Conservation (phyloP, 495 filamentous ascomycete species). For the Penicillium subrubescens region DNA sequence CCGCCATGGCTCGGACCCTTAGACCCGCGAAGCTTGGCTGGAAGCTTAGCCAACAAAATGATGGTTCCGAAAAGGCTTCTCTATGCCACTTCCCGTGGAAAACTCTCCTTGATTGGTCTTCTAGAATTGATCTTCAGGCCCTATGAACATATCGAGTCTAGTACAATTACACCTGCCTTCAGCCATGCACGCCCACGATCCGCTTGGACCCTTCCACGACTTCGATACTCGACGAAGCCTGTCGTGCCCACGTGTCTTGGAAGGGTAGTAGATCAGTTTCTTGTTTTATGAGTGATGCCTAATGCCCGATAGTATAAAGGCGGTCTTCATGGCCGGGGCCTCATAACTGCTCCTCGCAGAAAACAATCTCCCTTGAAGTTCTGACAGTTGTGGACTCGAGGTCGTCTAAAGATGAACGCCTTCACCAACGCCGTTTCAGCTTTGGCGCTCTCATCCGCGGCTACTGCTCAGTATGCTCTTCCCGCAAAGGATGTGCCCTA, state of each 20-base stretch:
- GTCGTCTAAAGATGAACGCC: background rate
- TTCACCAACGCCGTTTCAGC: background rate
- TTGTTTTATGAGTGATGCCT: background rate
- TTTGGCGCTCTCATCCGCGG: background rate
- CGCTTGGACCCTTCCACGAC: background rate
- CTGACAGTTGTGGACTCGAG: background rate
- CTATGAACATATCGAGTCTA: background rate
- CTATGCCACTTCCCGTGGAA: background rate
- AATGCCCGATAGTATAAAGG: background rate
- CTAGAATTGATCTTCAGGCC: background rate
- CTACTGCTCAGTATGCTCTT: conserved; percentile 5
- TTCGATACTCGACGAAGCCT: background rate
- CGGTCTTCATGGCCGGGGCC: background rate
- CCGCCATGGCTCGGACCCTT: background rate
- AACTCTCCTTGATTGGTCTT: background rate
- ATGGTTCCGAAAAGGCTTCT: background rate
- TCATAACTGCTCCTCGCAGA: background rate
- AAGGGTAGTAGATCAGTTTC: background rate
- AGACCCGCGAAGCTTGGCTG: background rate
- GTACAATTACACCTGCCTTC: background rate
- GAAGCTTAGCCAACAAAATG: background rate
- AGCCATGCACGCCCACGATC: background rate
- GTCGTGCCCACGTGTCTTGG: background rate
- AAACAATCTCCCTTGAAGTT: background rate
- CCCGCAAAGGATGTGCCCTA: conserved; percentile 2